Base-by-base conservation (phyloP, 768 basidiomycete species). In the Hericium rajendrae region DNA sequence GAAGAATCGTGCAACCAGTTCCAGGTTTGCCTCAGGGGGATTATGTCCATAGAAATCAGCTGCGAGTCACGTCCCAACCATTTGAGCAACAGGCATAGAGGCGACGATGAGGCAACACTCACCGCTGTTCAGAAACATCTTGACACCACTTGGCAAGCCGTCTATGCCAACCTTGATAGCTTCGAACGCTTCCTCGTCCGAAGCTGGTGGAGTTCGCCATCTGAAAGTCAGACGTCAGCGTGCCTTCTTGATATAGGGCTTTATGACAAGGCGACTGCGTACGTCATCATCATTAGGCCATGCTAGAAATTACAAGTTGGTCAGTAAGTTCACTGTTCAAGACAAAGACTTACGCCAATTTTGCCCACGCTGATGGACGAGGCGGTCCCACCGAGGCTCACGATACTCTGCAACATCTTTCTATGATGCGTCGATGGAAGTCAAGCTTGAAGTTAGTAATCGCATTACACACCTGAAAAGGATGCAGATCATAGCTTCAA, bases 261-360 rank as follows among this genome's bases (percentile, higher is more conserved):
- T 20, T 41, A 20, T 32, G 26, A 64, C 18, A 9, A 16, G 28
- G 37, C 51, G 20, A 22, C 22, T 1, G 65, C 72, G 55, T 61
- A 81, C 73, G 80, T 85, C 74, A 84, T 78, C 65, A 76, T 70
- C 80, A 83, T 80, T 43, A 83, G 70, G 1, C 83, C 82, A 60
- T 76, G 55, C 53, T 56, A 32, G 26, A 26, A 22, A 37, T 32
- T 6, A 32, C 4, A 32, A 32, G 9, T 32, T 32, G 32, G 32
- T 32, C 6, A 32, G 32, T 32, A 10, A 6, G 9, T 32, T 10
- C 6, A 32, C 32, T 32, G 6, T 8, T 32, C 6, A 6, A 6
- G 4, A 32, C 9, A 6, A 10, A 8, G 43, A 46, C 13, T 46
- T 46, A 15, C 43, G 43, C 43, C 56, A 15, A 8, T 22, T 24